phyloP scores from a whole-genome alignment of 2,329 filamentous ascomycete species.

The Xylaria digitata region DNA sequence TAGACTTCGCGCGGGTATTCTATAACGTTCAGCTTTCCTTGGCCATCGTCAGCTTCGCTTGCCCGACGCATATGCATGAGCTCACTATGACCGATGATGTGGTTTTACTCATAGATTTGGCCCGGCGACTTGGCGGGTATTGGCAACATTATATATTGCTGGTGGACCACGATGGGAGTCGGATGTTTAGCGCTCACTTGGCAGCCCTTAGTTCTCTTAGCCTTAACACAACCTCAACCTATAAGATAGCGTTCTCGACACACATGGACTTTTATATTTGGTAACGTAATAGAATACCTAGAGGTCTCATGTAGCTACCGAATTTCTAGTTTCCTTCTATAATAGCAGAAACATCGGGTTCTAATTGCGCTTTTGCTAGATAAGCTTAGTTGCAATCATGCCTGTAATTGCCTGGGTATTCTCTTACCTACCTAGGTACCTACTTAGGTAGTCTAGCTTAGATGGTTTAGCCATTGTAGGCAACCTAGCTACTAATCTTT shows the following conservation, averaged over 20 bases:
- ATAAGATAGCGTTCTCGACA: slow-evolving; percentile 4
- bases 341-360: too few relatives aligned
- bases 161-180: not conserved
- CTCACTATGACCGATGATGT: not conserved
- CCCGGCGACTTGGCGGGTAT: slow-evolving; percentile 17
- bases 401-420: too few relatives aligned
- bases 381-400: too few relatives aligned
- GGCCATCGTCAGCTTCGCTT: not conserved
- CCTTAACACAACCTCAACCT: not conserved
- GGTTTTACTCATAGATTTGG: not conserved
- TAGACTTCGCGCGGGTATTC: not conserved
- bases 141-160: slow-evolving; percentile 2
- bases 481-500: too few relatives aligned
- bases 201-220: not conserved
- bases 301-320: too few relatives aligned
- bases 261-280: slow-evolving; percentile 9
- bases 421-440: too few relatives aligned
- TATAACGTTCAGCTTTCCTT: not conserved
- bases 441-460: too few relatives aligned
- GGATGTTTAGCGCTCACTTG: not conserved
- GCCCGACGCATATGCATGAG: not conserved
- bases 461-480: too few relatives aligned
- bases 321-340: too few relatives aligned
- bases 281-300: not conserved
- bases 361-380: too few relatives aligned